Evolutionary conservation across 2,329 filamentous ascomycete genomes (phyloP), one percentile per base, ranked within the genome.

Genomic region (Nemania bipapillata): DNA sequence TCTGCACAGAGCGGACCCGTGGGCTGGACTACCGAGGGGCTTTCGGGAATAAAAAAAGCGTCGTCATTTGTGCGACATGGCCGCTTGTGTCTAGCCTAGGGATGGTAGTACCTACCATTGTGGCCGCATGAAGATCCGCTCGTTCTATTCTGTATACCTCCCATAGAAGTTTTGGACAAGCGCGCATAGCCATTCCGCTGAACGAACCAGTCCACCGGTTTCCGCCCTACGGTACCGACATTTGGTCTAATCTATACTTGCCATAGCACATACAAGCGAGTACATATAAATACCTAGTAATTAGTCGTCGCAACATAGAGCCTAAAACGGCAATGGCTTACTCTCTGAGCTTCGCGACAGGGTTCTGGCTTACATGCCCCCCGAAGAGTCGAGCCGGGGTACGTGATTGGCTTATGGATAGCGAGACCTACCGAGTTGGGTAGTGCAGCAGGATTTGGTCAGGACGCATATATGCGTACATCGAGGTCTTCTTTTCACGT

Each of bases 311-410:
- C 66, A 68, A 49, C 66, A 68, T 68, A 50, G 24, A 24, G 17
- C 66, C 61, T 57, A 47, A 65, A 47, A 7, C 15, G 61, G 66
- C 15, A 56, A 53, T 68, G 56, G 61, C 55, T 65, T 68, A 63
- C 55, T 59, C 53, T 53, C 20, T 9, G 7, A 37, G 28, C 50
- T n/a, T 32, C 9, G 50, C 45, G 53, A 30, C 37, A 57, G 61
- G 66, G 66, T 40, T 56, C 50, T 30, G n/a, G 40, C 56, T 61
- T 49, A 61, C 61, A 45, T 20, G 47, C 24, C 47, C 45, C 15
- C 22, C 26, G 11, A 37, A 40, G 28, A 11, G 22, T 17, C 12
- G 37, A 20, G 26, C 45, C 40, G 20, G 26, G 22, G 7, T 26
- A 20, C 17, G 17, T 60, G 65, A 68, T 63, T 63, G 55, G 60